Percentiles rank a stretch among this genome's conserved stretches.
These are phyloP conservation scores for Russula sp. DNA, from an alignment of 768 basidiomycete species.

Conservation along the genomic window DNA sequence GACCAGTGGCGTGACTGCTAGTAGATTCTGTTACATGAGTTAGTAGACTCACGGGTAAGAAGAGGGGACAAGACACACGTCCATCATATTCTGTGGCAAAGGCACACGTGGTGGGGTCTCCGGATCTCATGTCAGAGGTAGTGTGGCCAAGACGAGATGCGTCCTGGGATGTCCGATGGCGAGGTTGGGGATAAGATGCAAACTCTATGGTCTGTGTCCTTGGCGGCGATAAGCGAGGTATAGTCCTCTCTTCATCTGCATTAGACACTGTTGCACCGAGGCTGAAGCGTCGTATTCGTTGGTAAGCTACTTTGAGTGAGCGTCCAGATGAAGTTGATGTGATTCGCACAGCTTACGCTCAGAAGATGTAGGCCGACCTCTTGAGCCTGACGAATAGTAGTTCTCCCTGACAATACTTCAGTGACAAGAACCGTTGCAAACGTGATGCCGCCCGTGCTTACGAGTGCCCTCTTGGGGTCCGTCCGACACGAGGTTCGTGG, in stretches of 20 bases:
- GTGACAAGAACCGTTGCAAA: neutral
- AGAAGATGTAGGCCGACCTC: neutral
- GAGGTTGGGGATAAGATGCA: constrained; percentile 34
- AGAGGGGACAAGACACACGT: constrained; percentile 17
- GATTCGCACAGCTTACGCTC: constrained; percentile 3
- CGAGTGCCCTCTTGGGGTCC: neutral
- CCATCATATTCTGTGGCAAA: constrained; percentile 1
- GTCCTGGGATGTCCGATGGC: constrained; percentile 26
- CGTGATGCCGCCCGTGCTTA: neutral
- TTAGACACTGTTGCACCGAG: neutral
- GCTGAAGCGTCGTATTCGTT: neutral
- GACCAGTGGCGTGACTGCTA: constrained; percentile 18
- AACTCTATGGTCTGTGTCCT: constrained; percentile 51
- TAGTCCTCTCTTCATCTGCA: neutral
- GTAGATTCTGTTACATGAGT: constrained; percentile 3
- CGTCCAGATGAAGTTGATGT: neutral
- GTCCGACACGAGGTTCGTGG: neutral
- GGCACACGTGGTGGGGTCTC: neutral
- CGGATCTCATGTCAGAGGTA: constrained; percentile 2
- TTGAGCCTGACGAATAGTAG: neutral
- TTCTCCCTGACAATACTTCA: constrained; percentile 1
- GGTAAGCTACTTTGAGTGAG: constrained; percentile 6
- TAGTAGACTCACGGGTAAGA: neutral
- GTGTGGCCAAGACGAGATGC: constrained; percentile 2
- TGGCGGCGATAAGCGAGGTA: constrained; percentile 26